phyloP scores from a whole-genome alignment of 441 rosid genomes.

The Bocquillonia castaneifolia region DNA sequence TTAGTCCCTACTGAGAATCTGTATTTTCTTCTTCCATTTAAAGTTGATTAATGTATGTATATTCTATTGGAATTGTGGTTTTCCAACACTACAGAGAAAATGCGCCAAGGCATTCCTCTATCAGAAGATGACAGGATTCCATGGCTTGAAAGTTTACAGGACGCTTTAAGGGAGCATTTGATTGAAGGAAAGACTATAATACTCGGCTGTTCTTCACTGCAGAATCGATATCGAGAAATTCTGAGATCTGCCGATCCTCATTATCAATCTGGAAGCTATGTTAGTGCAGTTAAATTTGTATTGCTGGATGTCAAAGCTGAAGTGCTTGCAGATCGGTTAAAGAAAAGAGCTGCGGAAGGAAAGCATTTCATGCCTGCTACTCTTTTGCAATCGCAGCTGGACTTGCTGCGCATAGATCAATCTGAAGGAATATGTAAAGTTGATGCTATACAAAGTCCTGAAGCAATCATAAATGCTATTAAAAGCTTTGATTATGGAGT shows the following conservation, averaged over 20 bases:
- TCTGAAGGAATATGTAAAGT: slow-evolving; percentile 50
- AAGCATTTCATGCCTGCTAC: slow-evolving; percentile 69
- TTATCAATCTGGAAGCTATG: slow-evolving; percentile 39
- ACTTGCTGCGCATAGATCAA: slow-evolving; percentile 58
- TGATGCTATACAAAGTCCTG: slow-evolving; percentile 45
- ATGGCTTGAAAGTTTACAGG: slow-evolving; percentile 53
- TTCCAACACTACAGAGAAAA: slow-evolving; percentile 45
- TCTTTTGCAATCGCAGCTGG: slow-evolving; percentile 77
- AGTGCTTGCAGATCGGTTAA: slow-evolving; percentile 48
- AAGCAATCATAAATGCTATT: slow-evolving; percentile 35
- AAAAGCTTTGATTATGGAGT: slow-evolving; percentile 9
- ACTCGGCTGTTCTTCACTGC: slow-evolving; percentile 77
- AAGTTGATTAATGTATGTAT: background rate
- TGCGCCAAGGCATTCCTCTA: slow-evolving; percentile 56
- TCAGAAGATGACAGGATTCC: slow-evolving; percentile 70
- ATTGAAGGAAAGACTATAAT: slow-evolving; percentile 36
- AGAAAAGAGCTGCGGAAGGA: slow-evolving; percentile 55
- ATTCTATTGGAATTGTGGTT: background rate
- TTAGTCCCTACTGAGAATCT: background rate
- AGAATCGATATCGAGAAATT: slow-evolving; percentile 58
- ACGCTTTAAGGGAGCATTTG: slow-evolving; percentile 36
- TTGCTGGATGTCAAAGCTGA: slow-evolving; percentile 50
- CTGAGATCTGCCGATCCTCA: slow-evolving; percentile 58
- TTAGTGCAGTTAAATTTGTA: slow-evolving; percentile 45
- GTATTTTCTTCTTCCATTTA: background rate